Percentiles rank a stretch among this genome's conserved stretches.
These are phyloP conservation scores for Hydnomerulius pinastri DNA, from an alignment of 768 basidiomycete species.

Conservation along the genomic window DNA sequence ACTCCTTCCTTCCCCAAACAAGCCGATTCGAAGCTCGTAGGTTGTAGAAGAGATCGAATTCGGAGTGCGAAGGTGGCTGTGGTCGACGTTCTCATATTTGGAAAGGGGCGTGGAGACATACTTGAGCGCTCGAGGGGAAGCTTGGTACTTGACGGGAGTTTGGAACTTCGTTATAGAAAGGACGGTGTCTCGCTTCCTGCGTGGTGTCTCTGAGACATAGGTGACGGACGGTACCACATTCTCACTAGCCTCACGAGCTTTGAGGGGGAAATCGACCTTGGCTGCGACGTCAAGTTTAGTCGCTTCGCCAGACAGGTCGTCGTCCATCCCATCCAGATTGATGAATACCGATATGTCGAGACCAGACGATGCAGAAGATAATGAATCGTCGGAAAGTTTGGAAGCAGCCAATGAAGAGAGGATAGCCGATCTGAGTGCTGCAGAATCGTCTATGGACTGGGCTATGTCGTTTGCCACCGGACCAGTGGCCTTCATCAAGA, in stretches of 20 bases:
- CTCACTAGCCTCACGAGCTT: not conserved
- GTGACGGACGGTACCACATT: constrained; percentile 2
- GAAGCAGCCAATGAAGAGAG: constrained; percentile 4
- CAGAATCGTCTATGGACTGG: not conserved
- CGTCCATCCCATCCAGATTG: constrained; percentile 6
- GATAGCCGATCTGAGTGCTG: not conserved
- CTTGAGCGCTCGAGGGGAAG: constrained; percentile 8
- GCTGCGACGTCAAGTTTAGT: not conserved
- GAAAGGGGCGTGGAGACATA: constrained; percentile 18
- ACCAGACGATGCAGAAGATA: constrained; percentile 16
- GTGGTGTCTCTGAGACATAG: constrained; percentile 1
- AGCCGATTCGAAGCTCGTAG: constrained; percentile 24
- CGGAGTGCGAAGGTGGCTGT: constrained; percentile 14
- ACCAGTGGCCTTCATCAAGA: constrained; percentile 17
- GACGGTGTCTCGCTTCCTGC: constrained; percentile 15
- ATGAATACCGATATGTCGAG: constrained; percentile 20
- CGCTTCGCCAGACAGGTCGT: not conserved
- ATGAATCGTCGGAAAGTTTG: constrained; percentile 1
- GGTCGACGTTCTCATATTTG: constrained; percentile 13
- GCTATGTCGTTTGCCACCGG: constrained; percentile 1
- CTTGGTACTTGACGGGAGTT: not conserved
- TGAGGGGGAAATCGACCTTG: not conserved
- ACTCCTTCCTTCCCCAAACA: constrained; percentile 27
- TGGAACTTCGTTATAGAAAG: constrained; percentile 3
- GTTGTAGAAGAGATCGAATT: constrained; percentile 29